phyloP scores from a whole-genome alignment of 352 stramenopile genomes.

The Phytophthora megakarya region DNA sequence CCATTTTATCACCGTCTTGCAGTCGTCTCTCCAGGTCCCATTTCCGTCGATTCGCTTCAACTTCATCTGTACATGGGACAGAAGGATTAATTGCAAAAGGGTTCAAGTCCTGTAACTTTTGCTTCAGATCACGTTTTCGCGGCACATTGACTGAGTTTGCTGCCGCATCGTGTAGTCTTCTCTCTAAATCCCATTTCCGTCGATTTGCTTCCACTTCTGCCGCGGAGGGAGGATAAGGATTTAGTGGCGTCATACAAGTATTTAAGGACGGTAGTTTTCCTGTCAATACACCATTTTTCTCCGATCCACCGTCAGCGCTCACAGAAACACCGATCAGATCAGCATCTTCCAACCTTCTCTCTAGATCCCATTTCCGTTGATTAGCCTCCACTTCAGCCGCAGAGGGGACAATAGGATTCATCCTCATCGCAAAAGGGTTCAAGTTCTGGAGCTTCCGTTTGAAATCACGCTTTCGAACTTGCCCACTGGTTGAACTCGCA shows the following conservation, averaged over 20 bases:
- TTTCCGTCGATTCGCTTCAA: constrained; percentile 26
- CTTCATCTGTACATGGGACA: constrained; percentile 10
- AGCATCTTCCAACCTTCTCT: constrained; percentile 24
- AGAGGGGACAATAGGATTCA: constrained; percentile 18
- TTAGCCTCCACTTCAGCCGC: constrained; percentile 23
- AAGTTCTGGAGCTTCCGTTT: constrained; percentile 24
- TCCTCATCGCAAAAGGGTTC: constrained; percentile 21
- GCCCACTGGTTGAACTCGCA: background rate
- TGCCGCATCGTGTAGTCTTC: constrained; percentile 22
- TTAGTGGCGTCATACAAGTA: constrained; percentile 11
- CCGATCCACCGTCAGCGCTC: background rate
- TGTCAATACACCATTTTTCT: constrained; percentile 4
- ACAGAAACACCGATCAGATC: background rate
- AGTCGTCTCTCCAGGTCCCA: constrained; percentile 32
- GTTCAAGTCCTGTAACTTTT: constrained; percentile 22
- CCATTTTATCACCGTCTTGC: constrained; percentile 21
- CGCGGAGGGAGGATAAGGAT: constrained; percentile 11
- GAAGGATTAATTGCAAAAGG: constrained; percentile 17
- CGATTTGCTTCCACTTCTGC: constrained; percentile 30
- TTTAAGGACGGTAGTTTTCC: constrained; percentile 25
- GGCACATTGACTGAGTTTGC: background rate
- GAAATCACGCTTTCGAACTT: constrained; percentile 8
- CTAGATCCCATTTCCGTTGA: constrained; percentile 33
- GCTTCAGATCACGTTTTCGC: constrained; percentile 6
- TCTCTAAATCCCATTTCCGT: constrained; percentile 39